Percentiles rank a stretch among this genome's conserved stretches.
Evolutionary conservation across 176 grass and related monocot genomes (phyloP).

Genomic region (Poa annua): DNA sequence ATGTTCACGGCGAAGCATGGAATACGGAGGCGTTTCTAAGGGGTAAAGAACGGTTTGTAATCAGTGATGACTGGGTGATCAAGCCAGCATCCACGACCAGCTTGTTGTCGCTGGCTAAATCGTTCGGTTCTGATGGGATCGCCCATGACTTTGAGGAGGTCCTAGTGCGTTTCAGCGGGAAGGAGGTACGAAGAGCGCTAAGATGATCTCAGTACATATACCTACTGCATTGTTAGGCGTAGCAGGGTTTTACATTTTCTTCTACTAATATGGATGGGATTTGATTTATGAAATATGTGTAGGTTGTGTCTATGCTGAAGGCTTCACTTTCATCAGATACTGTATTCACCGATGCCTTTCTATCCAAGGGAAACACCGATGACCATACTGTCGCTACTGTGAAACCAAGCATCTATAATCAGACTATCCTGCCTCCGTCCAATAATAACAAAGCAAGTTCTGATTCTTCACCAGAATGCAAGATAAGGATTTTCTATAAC

Average conservation of each 20-base stretch:
- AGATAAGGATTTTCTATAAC: background rate
- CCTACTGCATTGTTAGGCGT: no score
- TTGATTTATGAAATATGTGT: no score
- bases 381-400: no score
- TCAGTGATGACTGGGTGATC: background rate
- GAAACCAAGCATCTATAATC: no score
- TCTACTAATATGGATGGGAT: background rate
- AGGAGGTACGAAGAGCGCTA: no score
- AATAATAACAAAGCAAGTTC: background rate
- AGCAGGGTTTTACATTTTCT: no score
- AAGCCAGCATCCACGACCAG: background rate
- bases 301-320: no score
- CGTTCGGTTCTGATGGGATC: background rate
- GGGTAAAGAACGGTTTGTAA: background rate
- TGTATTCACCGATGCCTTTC: background rate
- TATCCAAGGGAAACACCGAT: background rate
- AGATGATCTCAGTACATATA: no score
- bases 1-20: background rate
- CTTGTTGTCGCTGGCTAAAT: background rate
- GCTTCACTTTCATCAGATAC: no score
- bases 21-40: background rate
- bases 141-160: background rate
- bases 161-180: background rate
- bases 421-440: background rate
- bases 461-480: background rate